These are phyloP conservation scores for Beauveria asiatica DNA, from an alignment of 2,329 filamentous ascomycete genomes.

Conservation along the genomic window DNA sequence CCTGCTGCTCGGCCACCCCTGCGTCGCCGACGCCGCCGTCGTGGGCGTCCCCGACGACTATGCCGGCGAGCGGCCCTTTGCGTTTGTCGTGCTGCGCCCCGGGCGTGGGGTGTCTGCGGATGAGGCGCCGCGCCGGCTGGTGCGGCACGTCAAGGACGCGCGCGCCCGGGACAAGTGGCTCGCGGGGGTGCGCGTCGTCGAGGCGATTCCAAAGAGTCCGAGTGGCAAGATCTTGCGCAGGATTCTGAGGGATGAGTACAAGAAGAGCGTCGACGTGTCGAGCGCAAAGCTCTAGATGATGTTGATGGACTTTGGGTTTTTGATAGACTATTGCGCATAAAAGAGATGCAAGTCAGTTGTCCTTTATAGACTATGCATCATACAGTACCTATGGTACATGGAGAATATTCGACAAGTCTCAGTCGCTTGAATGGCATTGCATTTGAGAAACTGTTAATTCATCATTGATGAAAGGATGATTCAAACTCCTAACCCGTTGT, in stretches of 20 bases:
- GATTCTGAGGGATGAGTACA: conserved; percentile 5
- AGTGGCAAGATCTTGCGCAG: conserved; percentile 57
- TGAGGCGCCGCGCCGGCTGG: conserved; percentile 27
- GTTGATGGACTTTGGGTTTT: too few species aligned
- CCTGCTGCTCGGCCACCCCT: conserved; percentile 64
- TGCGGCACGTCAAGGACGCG: conserved; percentile 44
- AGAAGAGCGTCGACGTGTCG: neutral
- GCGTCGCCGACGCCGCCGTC: conserved; percentile 71
- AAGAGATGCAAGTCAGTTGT: neutral
- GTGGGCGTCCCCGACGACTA: conserved; percentile 59
- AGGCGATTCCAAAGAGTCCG: conserved; percentile 54
- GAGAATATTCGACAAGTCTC: too few species aligned
- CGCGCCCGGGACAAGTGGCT: conserved; percentile 53
- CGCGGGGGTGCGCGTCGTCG: conserved; percentile 44
- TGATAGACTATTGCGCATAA: neutral
- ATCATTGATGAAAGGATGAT: too few species aligned
- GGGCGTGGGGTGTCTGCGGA: conserved; percentile 34
- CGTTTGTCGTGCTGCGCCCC: conserved; percentile 58
- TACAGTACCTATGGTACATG: too few species aligned
- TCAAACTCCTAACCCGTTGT: too few species aligned
- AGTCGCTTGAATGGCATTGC: too few species aligned
- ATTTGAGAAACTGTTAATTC: too few species aligned
- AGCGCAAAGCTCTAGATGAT: neutral
- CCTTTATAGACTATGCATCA: neutral
- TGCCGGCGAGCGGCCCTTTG: conserved; percentile 54